Evolutionary conservation across 2,329 filamentous ascomycete species (phyloP).

Genomic region (Beauveria caledonica): DNA sequence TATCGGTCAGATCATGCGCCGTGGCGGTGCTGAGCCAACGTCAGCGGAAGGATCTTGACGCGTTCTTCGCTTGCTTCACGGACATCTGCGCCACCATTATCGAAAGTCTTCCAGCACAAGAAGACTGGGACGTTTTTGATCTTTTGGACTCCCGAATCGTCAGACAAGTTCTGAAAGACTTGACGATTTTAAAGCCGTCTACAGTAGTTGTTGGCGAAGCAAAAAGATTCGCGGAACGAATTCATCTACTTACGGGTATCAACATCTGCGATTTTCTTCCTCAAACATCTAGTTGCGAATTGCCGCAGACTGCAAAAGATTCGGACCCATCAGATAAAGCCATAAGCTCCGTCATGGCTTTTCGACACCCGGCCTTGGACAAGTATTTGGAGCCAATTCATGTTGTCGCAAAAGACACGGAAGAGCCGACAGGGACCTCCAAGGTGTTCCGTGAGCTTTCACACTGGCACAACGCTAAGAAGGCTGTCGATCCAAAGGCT

Average conservation of each 20-base stretch:
- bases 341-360: conserved; percentile 31
- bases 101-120: not conserved
- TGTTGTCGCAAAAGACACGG: conserved; percentile 21
- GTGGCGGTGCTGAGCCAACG: not conserved
- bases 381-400: conserved; percentile 35
- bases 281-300: not conserved
- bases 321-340: not conserved
- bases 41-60: not conserved
- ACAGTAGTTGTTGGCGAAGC: not conserved
- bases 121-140: conserved; percentile 24
- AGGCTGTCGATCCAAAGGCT: conserved; percentile 34
- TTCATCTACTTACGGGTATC: conserved; percentile 1
- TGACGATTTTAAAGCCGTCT: not conserved
- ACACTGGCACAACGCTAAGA: conserved; percentile 57
- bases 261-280: not conserved
- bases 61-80: conserved; percentile 12
- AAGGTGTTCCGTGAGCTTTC: conserved; percentile 39
- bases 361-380: conserved; percentile 39
- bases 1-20: conserved; percentile 18
- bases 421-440: conserved; percentile 17
- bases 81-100: conserved; percentile 18
- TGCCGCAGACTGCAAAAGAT: not conserved
- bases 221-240: not conserved
- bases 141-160: conserved; percentile 26
- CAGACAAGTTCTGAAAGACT: conserved; percentile 14